A percentile compares a stretch with the other conserved stretches of the same genome.
Conservation (phyloP, 129 eudicot species). For the Flaveria bidentis region DNA sequence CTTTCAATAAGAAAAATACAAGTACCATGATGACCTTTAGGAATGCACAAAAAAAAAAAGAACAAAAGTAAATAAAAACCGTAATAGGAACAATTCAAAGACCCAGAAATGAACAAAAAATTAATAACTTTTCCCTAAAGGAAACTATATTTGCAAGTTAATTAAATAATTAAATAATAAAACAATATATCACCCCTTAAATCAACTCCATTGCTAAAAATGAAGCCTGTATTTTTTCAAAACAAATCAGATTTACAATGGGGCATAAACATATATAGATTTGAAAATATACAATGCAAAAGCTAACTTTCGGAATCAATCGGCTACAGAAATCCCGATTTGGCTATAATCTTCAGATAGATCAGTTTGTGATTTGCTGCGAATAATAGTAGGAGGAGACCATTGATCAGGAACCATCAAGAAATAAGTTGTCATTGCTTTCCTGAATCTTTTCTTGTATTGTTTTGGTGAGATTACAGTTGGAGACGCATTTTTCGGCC, state of each 20-base stretch:
- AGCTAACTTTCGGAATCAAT: conserved; percentile 38
- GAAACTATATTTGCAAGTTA: conserved; percentile 27
- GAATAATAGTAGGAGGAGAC: conserved; percentile 73
- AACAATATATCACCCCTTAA: conserved; percentile 22
- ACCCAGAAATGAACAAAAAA: neutral
- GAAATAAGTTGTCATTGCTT: conserved; percentile 96
- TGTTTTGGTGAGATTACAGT: conserved; percentile 95
- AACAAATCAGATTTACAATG: conserved; percentile 2
- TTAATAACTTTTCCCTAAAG: neutral
- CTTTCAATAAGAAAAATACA: neutral
- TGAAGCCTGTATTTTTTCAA: conserved; percentile 2
- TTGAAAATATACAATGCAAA: conserved; percentile 30
- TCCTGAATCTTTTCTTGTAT: conserved; percentile 92
- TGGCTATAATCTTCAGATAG: conserved; percentile 59
- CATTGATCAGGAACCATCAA: conserved; percentile 98
- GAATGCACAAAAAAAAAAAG: neutral
- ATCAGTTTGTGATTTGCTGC: conserved; percentile 71
- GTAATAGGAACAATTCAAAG: neutral
- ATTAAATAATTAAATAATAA: conserved; percentile 26
- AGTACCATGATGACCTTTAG: neutral
- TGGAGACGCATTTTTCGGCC: conserved; percentile 87
- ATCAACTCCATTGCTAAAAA: conserved; percentile 20
- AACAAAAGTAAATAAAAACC: neutral
- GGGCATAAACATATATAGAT: conserved; percentile 14
- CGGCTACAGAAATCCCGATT: conserved; percentile 36